A percentile compares a stretch with the other conserved stretches of the same genome.
Evolutionary conservation across 2,329 filamentous ascomycete species (phyloP).

Genomic region (Clonostachys chloroleuca): DNA sequence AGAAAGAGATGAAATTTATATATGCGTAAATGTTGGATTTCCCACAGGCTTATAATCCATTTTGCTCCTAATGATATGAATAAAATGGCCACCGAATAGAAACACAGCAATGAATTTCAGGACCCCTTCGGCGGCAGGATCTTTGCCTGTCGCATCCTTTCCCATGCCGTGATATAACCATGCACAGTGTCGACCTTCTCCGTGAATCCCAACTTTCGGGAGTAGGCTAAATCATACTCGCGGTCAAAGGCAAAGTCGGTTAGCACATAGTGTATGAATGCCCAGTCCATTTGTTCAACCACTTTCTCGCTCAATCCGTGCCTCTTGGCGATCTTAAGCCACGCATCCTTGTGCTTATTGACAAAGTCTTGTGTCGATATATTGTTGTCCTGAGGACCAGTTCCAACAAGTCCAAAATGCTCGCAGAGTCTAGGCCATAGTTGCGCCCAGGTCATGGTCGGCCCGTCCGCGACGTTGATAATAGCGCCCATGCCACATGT

Average conservation of each 20-base stretch:
- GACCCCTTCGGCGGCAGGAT: slow-evolving; percentile 3
- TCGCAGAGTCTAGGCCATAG: slow-evolving; percentile 8
- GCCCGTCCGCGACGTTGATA: slow-evolving; percentile 8
- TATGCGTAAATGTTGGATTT: too few relatives aligned
- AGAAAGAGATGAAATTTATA: too few relatives aligned
- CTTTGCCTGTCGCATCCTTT: slow-evolving; percentile 8
- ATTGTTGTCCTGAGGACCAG: neutral
- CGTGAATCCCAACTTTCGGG: slow-evolving; percentile 6
- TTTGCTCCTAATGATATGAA: too few relatives aligned
- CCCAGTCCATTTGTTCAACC: slow-evolving; percentile 2
- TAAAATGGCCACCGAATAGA: too few relatives aligned
- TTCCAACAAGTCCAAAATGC: slow-evolving; percentile 7
- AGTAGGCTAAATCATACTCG: slow-evolving; percentile 7
- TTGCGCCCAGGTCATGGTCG: slow-evolving; percentile 5
- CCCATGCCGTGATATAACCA: slow-evolving; percentile 4
- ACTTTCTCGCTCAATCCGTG: slow-evolving; percentile 4
- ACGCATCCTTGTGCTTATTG: slow-evolving; percentile 3
- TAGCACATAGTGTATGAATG: slow-evolving; percentile 5
- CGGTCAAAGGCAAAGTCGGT: slow-evolving; percentile 10
- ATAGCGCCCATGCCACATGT: slow-evolving; percentile 5
- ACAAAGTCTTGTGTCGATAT: slow-evolving; percentile 5
- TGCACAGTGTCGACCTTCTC: slow-evolving; percentile 7
- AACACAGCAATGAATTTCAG: too few relatives aligned
- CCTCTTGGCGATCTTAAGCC: slow-evolving; percentile 3
- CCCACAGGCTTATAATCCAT: too few relatives aligned